Evolutionary conservation across 2,329 filamentous ascomycete species (phyloP).

Genomic region (Huntiella abstrusa): DNA sequence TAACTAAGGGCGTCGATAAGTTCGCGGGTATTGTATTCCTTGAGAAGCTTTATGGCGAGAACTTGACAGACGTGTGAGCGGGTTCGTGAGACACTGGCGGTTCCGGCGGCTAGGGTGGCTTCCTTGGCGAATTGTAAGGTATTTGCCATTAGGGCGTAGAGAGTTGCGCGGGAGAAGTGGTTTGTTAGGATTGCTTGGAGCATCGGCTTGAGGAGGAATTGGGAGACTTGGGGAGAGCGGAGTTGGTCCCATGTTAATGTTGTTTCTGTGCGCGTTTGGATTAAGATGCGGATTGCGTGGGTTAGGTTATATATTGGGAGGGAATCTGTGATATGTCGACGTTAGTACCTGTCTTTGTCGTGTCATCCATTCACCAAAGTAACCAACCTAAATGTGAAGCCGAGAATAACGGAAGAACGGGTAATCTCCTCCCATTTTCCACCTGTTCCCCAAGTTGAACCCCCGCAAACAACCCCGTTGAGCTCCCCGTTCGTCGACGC

Average conservation of each 20-base stretch:
- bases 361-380: neutral
- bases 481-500: constrained; percentile 17
- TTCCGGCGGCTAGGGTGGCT: constrained; percentile 60
- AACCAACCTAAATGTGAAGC: constrained; percentile 51
- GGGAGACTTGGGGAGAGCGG: constrained; percentile 84
- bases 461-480: constrained; percentile 11
- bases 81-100: constrained; percentile 66
- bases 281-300: constrained; percentile 70
- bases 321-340: constrained; percentile 37
- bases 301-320: constrained; percentile 81
- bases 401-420: constrained; percentile 59
- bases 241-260: constrained; percentile 89
- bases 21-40: constrained; percentile 75
- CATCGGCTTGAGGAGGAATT: constrained; percentile 90
- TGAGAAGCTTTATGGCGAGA: constrained; percentile 71
- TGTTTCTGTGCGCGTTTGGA: constrained; percentile 74
- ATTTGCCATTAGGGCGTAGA: constrained; percentile 86
- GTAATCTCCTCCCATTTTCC: constrained; percentile 15
- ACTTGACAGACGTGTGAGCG: constrained; percentile 80
- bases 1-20: constrained; percentile 88
- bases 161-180: constrained; percentile 68
- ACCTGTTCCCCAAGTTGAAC: constrained; percentile 11
- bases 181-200: constrained; percentile 69
- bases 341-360: neutral
- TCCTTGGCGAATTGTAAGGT: constrained; percentile 88